phyloP scores from a whole-genome alignment of 192 early-diverging fungal genomes.

The Coemansia sp. region DNA sequence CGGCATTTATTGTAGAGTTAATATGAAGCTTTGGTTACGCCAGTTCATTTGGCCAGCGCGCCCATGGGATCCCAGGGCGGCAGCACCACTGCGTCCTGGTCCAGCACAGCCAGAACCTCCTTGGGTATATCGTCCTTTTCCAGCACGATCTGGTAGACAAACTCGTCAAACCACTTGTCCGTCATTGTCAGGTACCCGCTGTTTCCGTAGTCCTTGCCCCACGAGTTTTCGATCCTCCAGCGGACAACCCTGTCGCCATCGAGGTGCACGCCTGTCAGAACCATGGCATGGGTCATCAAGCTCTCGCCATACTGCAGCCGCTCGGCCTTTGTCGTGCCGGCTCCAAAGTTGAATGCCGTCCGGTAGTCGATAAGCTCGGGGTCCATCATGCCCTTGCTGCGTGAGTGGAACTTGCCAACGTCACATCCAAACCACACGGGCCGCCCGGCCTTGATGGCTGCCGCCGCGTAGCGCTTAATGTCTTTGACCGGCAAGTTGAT shows the following conservation, averaged over 20 bases:
- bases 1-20: background rate
- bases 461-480: conserved; percentile 64
- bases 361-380: conserved; percentile 66
- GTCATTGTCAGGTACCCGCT: conserved; percentile 81
- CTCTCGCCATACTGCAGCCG: conserved; percentile 73
- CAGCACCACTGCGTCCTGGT: conserved; percentile 66
- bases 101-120: conserved; percentile 63
- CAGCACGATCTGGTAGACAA: conserved; percentile 80
- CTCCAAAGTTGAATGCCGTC: conserved; percentile 64
- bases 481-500: conserved; percentile 62
- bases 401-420: conserved; percentile 67
- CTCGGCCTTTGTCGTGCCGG: conserved; percentile 66
- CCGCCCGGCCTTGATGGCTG: conserved; percentile 61
- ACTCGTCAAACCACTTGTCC: conserved; percentile 78
- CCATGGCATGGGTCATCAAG: conserved; percentile 83
- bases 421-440: conserved; percentile 83
- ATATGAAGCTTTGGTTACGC: no score
- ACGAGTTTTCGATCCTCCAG: conserved; percentile 78
- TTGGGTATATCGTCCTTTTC: conserved; percentile 67
- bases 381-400: conserved; percentile 65
- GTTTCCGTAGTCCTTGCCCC: conserved; percentile 67
- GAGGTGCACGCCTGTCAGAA: conserved; percentile 75
- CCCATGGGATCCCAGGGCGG: conserved; percentile 84
- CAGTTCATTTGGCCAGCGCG: conserved; percentile 60
- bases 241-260: conserved; percentile 66